Conservation (phyloP, 768 basidiomycete species). For the Boletus rufocinnamomeus region DNA sequence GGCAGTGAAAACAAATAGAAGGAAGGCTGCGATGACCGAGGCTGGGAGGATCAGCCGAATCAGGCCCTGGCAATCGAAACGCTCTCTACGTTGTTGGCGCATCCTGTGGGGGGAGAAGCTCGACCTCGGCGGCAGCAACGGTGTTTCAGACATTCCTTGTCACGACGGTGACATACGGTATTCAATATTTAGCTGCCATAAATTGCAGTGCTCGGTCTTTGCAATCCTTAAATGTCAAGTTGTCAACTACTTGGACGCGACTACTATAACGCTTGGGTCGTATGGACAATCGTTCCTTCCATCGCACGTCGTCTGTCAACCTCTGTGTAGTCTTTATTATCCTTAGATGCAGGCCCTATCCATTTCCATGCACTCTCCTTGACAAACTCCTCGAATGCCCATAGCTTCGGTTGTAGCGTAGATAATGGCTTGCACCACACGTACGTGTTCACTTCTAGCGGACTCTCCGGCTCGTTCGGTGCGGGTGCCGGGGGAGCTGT, state of each 20-base stretch:
- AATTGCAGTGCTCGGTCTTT: too few relatives aligned
- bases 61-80: neutral
- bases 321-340: conserved; percentile 47
- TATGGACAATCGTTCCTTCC: conserved; percentile 34
- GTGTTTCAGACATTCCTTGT: conserved; percentile 14
- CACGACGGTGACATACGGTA: too few relatives aligned
- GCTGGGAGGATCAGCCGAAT: conserved; percentile 30
- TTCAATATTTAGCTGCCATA: too few relatives aligned
- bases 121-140: conserved; percentile 14
- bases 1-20: conserved; percentile 45
- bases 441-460: conserved; percentile 68
- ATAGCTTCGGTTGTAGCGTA: conserved; percentile 58
- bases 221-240: too few relatives aligned
- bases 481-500: conserved; percentile 44
- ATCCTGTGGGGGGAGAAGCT: neutral
- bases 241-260: too few relatives aligned
- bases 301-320: conserved; percentile 52
- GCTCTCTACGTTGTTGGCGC: neutral
- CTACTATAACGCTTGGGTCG: neutral
- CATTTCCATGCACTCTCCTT: conserved; percentile 76
- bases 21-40: conserved; percentile 41
- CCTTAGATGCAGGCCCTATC: conserved; percentile 48
- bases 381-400: conserved; percentile 85
- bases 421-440: conserved; percentile 53
- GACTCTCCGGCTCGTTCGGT: conserved; percentile 32